Evolutionary conservation across 2,329 filamentous ascomycete species (phyloP), one percentile per base, ranked within the genome.

Genomic region (Arthrobotrys sphaeroides): DNA sequence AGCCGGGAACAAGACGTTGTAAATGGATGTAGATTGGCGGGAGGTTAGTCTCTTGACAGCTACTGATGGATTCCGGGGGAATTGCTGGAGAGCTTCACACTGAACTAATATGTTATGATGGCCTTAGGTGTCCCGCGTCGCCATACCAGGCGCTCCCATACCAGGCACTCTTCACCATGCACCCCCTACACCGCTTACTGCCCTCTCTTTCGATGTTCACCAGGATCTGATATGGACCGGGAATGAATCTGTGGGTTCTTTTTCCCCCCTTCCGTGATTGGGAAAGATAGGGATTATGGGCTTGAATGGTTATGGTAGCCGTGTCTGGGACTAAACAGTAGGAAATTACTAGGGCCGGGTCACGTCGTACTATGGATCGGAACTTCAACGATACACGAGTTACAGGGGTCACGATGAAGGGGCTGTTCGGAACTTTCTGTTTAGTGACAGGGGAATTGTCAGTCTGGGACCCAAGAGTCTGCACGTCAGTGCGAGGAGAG

Each of bases 211-310:
- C 83, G 95, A 99, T 82, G 91, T 90, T 69, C 86, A 87, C 40
- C 91, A 97, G 82, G 95, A 99, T 82, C 87, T 99, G 36, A 84
- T 99, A 62, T 99, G 96, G 95, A 89, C 90, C 2, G 96, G 94
- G 51, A 96, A 95, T 82, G 92, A 95, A 84, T 92, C 90, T 86
- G 92, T 95, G 85, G 24, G 73, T 20, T 43, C 62, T 13, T 10
- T 45, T 20, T 16, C n/a, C n/a, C n/a, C n/a, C n/a, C n/a, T n/a
- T n/a, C n/a, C n/a, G n/a, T n/a, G n/a, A n/a, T n/a, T n/a, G n/a
- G 12, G 33, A n/a, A 7, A 12, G 83, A 28, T 64, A 55, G 22
- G 28, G 60, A 73, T 78, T 33, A 7, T 53, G n/a, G n/a, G 5
- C 16, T 43, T 24, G 18, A 31, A n/a, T 3, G 4, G 5, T 18